Evolutionary conservation across 768 basidiomycete genomes (phyloP).

Genomic region (Sarcomyxa edulis): DNA sequence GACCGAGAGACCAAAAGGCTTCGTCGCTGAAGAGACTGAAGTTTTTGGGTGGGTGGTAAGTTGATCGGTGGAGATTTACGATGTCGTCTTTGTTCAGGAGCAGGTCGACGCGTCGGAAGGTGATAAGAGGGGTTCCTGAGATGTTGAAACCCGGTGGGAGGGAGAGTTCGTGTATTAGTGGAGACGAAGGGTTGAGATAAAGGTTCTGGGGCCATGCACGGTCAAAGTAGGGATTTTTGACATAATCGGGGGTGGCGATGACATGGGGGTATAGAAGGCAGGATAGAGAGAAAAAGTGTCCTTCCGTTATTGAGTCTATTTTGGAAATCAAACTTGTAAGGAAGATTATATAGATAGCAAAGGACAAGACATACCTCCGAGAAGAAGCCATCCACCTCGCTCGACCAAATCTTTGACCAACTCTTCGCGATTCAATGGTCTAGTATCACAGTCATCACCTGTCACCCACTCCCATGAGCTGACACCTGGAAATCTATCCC

Average conservation of each 20-base stretch:
- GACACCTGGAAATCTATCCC: slow-evolving; percentile 48
- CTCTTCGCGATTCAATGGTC: slow-evolving; percentile 31
- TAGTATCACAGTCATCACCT: slow-evolving; percentile 35
- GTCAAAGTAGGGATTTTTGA: slow-evolving; percentile 47
- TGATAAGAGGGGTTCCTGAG: slow-evolving; percentile 52
- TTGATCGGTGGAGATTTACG: slow-evolving; percentile 32
- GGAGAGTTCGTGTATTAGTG: slow-evolving; percentile 33
- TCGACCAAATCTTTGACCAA: slow-evolving; percentile 57
- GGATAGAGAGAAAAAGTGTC: slow-evolving; percentile 70
- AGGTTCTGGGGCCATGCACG: slow-evolving; percentile 62
- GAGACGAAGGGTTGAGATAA: slow-evolving; percentile 54
- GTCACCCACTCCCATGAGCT: slow-evolving; percentile 52
- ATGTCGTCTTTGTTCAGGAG: slow-evolving; percentile 47
- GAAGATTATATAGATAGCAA: neutral
- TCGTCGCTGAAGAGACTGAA: slow-evolving; percentile 53
- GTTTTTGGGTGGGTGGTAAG: slow-evolving; percentile 22
- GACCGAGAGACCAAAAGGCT: slow-evolving; percentile 45
- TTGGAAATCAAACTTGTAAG: neutral
- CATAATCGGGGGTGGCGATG: slow-evolving; percentile 58
- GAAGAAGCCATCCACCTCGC: slow-evolving; percentile 64
- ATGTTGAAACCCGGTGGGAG: slow-evolving; percentile 53
- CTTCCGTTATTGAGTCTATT: slow-evolving; percentile 64
- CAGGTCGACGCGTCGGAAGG: slow-evolving; percentile 62
- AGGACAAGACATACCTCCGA: slow-evolving; percentile 46
- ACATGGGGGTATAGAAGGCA: slow-evolving; percentile 66